A percentile compares a stretch with the other conserved stretches of the same genome.
Evolutionary conservation across 75 land plant genomes (phyloP).

Genomic region (Ceratopteris richardii): DNA sequence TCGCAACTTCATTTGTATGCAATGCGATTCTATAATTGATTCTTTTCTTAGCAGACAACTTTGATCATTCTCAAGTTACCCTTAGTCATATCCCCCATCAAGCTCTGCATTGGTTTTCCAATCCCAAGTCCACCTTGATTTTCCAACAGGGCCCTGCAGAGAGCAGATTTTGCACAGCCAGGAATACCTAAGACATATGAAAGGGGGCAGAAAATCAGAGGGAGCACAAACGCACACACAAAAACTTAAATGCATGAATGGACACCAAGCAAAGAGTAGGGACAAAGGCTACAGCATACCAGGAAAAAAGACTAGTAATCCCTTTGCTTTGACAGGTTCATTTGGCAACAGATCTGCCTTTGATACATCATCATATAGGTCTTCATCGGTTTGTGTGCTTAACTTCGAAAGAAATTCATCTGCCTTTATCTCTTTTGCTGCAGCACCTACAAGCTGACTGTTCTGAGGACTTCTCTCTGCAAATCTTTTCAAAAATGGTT

Average conservation of each 20-base stretch:
- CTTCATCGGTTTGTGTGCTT: slow-evolving; percentile 61
- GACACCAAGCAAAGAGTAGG: too few relatives aligned
- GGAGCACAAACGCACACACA: neutral
- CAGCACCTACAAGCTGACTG: slow-evolving; percentile 72
- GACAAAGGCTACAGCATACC: too few relatives aligned
- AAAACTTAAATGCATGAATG: too few relatives aligned
- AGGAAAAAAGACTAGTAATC: slow-evolving; percentile 91
- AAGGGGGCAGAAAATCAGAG: too few relatives aligned
- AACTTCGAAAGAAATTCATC: slow-evolving; percentile 62
- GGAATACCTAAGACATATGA: slow-evolving; percentile 65
- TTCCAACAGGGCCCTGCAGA: slow-evolving; percentile 67
- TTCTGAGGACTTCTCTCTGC: slow-evolving; percentile 75
- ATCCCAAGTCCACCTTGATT: slow-evolving; percentile 46
- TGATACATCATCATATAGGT: slow-evolving; percentile 29
- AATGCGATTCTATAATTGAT: too few relatives aligned
- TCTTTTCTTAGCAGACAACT: too few relatives aligned
- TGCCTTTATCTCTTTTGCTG: slow-evolving; percentile 60
- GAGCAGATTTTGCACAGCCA: slow-evolving; percentile 98
- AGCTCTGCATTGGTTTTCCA: slow-evolving; percentile 59
- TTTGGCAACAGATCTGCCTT: slow-evolving; percentile 22
- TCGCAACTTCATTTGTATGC: too few relatives aligned
- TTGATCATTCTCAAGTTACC: too few relatives aligned
- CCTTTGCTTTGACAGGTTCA: slow-evolving; percentile 31
- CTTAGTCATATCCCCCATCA: slow-evolving; percentile 95
- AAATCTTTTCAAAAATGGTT: slow-evolving; percentile 87